Base-by-base conservation (phyloP, 768 basidiomycete species). In the Mycena latifolia region DNA sequence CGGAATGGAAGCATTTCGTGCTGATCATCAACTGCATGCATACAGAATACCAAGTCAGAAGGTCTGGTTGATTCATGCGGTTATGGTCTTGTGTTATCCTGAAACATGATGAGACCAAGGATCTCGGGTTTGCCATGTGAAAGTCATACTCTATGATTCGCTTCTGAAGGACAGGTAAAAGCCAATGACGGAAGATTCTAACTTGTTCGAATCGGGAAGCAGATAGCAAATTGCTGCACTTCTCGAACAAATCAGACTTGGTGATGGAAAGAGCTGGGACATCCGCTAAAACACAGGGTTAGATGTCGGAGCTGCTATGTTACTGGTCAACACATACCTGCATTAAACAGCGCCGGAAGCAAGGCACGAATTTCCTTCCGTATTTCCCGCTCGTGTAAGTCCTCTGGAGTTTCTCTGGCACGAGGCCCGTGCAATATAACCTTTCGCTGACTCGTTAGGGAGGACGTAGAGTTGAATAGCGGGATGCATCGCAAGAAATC, bases 121-220 rank as follows among this genome's bases (percentile, higher is more conserved):
- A 43, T 25, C 37, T 41, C 25, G 15, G 54, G 12, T 28, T 25
- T 15, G 14, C 18, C 11, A n/a, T 12, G 22, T 25, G 33, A 11
- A 0, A 20, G 41, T 10, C 80, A 63, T 69, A 92, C 92, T 77
- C 81, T 11, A 78, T 63, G 15, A 90, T 77, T 61, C 82, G 78
- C 66, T 86, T 88, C 68, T 84, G 84, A 45, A 92, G 81, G 27
- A 88, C 79, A 4, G 93, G 93, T n/a, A 92, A 74, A 33, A 95
- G 79, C 93, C 93, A 95, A 52, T 88, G 85, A 59, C 82, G 83
- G 59, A 93, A 84, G 11, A 86, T 86, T 70, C 89, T 82, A 39
- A 92, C 86, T 77, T 94, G 92, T 68, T 94, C 92, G 66, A 88
- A 94, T 24, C 91, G 86, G 25, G 91, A 82, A 3, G 91, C 88